phyloP scores from a whole-genome alignment of 768 basidiomycete species.

The Clitopilus passeckerianus region DNA sequence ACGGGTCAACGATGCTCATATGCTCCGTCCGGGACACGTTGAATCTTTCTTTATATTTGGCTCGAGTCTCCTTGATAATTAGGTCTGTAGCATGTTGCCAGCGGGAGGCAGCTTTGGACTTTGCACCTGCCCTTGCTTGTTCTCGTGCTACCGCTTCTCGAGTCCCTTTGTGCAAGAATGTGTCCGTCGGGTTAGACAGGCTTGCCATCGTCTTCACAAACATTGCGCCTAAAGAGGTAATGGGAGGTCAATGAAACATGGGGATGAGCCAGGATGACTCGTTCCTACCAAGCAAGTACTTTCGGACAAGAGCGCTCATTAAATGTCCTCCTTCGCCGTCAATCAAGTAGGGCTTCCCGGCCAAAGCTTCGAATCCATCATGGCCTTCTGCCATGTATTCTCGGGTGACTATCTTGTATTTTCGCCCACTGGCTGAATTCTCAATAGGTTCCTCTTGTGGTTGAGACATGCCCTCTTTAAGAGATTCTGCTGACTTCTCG shows the following conservation, averaged over 20 bases:
- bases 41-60: constrained; percentile 56
- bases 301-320: constrained; percentile 75
- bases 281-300: constrained; percentile 71
- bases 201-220: constrained; percentile 66
- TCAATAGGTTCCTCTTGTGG: constrained; percentile 50
- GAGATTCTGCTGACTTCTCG: constrained; percentile 14
- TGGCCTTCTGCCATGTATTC: constrained; percentile 84
- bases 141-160: constrained; percentile 42
- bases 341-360: constrained; percentile 61
- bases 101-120: constrained; percentile 27
- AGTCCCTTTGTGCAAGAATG: constrained; percentile 39
- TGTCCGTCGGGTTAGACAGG: constrained; percentile 20
- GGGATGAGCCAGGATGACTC: background rate
- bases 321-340: constrained; percentile 82
- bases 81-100: constrained; percentile 5
- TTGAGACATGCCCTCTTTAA: constrained; percentile 21
- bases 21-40: constrained; percentile 62
- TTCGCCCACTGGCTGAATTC: constrained; percentile 46
- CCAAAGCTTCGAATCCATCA: constrained; percentile 73
- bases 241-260: background rate
- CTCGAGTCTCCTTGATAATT: constrained; percentile 38
- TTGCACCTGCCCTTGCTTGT: constrained; percentile 13
- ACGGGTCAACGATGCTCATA: constrained; percentile 74
- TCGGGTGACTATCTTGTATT: constrained; percentile 79
- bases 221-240: constrained; percentile 47